Percentiles rank a stretch among this genome's conserved stretches.
Evolutionary conservation across 768 basidiomycete species (phyloP).

Genomic region (Suillus tomentosus): DNA sequence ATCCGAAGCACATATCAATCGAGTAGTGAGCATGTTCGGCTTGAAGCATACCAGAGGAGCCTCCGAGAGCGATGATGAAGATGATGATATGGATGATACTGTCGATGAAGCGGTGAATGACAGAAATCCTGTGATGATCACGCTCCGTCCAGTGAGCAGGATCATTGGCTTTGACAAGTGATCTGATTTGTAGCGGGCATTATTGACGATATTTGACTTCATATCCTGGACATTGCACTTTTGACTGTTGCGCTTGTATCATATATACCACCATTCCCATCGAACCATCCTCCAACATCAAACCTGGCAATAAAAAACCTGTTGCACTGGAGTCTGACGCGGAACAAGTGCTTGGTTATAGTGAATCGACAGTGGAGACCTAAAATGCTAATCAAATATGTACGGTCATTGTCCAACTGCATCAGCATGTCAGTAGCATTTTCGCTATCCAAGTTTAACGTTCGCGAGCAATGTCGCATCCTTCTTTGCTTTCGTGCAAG

Average conservation of each 20-base stretch:
- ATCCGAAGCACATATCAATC: conserved; percentile 43
- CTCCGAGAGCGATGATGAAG: conserved; percentile 63
- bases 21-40: conserved; percentile 65
- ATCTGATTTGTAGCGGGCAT: conserved; percentile 5
- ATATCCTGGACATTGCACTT: conserved; percentile 6
- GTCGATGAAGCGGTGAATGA: conserved; percentile 40
- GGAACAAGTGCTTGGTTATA: too few species aligned
- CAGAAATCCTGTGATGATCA: conserved; percentile 57
- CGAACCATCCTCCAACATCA: too few species aligned
- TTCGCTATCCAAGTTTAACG: too few species aligned
- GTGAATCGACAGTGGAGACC: too few species aligned
- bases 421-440: too few species aligned
- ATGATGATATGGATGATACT: conserved; percentile 51
- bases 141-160: conserved; percentile 56
- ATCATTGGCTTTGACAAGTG: conserved; percentile 55
- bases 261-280: conserved; percentile 10
- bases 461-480: too few species aligned
- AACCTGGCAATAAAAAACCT: too few species aligned
- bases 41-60: conserved; percentile 49
- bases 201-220: conserved; percentile 7
- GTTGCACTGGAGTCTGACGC: too few species aligned
- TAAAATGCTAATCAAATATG: too few species aligned
- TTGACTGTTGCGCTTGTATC: conserved; percentile 4
- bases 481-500: too few species aligned
- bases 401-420: too few species aligned